These are phyloP conservation scores for Groenewaldozyma tartarivorans DNA, from an alignment of 805 yeast genomes.

Conservation along the genomic window DNA sequence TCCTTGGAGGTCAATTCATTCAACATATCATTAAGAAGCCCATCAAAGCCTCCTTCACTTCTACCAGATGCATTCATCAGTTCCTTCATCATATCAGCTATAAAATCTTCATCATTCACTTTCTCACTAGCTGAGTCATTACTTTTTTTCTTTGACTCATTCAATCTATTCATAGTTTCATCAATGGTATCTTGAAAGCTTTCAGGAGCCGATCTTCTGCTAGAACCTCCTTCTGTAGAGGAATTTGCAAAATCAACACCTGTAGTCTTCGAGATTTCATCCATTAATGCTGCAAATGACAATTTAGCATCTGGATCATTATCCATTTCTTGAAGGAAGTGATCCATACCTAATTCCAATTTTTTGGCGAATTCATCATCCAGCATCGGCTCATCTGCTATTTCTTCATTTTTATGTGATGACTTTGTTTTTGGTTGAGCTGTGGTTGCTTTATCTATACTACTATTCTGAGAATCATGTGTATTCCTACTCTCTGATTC, in stretches of 20 bases:
- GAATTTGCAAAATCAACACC: conserved; percentile 10
- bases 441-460: conserved; percentile 1
- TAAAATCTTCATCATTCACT: conserved; percentile 40
- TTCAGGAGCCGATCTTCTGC: conserved; percentile 1
- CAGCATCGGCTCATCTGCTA: conserved; percentile 24
- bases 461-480: background rate
- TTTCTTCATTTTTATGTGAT: conserved; percentile 11
- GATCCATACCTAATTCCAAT: conserved; percentile 31
- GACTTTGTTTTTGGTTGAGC: conserved; percentile 5
- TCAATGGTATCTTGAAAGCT: conserved; percentile 65
- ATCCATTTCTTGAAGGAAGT: conserved; percentile 38
- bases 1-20: conserved; percentile 77
- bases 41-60: conserved; percentile 44
- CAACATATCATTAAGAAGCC: conserved; percentile 61
- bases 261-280: conserved; percentile 15
- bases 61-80: conserved; percentile 30
- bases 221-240: conserved; percentile 1
- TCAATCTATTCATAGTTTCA: conserved; percentile 69
- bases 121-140: conserved; percentile 46
- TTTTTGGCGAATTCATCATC: conserved; percentile 31
- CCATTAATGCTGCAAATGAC: conserved; percentile 39
- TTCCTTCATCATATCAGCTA: conserved; percentile 58
- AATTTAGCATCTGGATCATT: conserved; percentile 33
- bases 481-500: background rate
- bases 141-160: conserved; percentile 49